Evolutionary conservation across 2,329 filamentous ascomycete genomes (phyloP).

Genomic region (Aspergillus felis): DNA sequence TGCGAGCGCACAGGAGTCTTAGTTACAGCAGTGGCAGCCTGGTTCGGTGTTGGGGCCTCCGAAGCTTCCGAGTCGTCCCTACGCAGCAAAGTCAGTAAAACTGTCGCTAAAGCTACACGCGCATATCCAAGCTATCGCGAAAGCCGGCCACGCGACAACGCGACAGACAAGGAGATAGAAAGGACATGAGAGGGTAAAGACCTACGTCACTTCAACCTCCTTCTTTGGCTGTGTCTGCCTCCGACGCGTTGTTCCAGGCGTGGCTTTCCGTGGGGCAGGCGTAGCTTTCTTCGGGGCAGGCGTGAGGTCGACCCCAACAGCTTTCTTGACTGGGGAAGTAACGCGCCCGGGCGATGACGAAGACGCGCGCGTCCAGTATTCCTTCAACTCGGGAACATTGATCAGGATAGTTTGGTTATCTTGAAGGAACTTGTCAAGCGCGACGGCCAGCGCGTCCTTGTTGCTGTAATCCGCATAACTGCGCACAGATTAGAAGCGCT

Average conservation of each 20-base stretch:
- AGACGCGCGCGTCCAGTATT: slow-evolving; percentile 64
- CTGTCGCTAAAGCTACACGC: background rate
- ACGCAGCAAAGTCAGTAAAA: background rate
- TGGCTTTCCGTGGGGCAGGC: slow-evolving; percentile 7
- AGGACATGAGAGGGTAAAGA: background rate
- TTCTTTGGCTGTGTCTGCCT: slow-evolving; percentile 40
- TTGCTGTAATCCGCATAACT: slow-evolving; percentile 65
- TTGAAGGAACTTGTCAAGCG: slow-evolving; percentile 69
- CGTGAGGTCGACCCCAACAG: slow-evolving; percentile 35
- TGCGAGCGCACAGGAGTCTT: slow-evolving; percentile 15
- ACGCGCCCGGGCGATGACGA: slow-evolving; percentile 30
- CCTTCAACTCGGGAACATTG: slow-evolving; percentile 60
- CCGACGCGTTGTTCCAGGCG: slow-evolving; percentile 32
- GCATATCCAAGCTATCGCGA: background rate
- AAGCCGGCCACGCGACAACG: background rate
- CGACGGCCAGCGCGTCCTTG: slow-evolving; percentile 74
- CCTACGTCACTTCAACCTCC: slow-evolving; percentile 31
- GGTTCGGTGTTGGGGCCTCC: background rate
- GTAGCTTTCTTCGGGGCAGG: slow-evolving; percentile 32
- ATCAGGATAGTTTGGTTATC: slow-evolving; percentile 64
- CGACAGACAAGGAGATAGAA: background rate
- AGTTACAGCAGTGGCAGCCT: background rate
- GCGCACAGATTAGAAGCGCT: background rate
- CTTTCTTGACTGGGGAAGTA: slow-evolving; percentile 49
- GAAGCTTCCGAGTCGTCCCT: slow-evolving; percentile 15